These are phyloP conservation scores for Tolypocladium paradoxum DNA, from an alignment of 2,329 filamentous ascomycete genomes.

Conservation along the genomic window DNA sequence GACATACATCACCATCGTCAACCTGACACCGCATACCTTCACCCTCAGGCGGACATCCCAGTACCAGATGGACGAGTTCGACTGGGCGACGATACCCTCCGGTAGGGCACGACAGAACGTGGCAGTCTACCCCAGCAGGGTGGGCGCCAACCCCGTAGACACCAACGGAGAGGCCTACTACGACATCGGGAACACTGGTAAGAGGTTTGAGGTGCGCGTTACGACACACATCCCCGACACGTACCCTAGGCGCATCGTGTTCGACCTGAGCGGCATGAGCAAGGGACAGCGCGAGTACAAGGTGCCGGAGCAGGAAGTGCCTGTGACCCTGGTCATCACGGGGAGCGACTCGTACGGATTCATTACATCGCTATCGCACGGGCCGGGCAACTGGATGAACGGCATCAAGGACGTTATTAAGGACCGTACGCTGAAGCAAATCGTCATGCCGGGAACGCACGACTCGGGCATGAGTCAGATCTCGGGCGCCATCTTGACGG, in stretches of 20 bases:
- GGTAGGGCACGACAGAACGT: constrained; percentile 19
- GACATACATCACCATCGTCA: constrained; percentile 24
- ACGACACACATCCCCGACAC: constrained; percentile 17
- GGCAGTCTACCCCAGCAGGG: constrained; percentile 13
- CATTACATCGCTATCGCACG: constrained; percentile 16
- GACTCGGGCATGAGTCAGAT: constrained; percentile 36
- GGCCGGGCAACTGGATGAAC: constrained; percentile 20
- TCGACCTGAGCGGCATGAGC: constrained; percentile 20
- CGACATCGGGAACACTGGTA: constrained; percentile 16
- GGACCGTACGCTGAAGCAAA: constrained; percentile 28
- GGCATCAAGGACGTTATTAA: constrained; percentile 19
- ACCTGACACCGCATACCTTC: constrained; percentile 21
- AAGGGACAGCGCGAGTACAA: constrained; percentile 21
- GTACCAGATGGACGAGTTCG: constrained; percentile 19
- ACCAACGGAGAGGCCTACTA: constrained; percentile 22
- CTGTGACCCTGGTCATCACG: constrained; percentile 23
- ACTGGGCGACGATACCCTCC: constrained; percentile 20
- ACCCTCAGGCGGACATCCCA: constrained; percentile 13
- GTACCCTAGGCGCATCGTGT: constrained; percentile 14
- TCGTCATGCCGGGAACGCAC: constrained; percentile 37
- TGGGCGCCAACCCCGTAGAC: constrained; percentile 11
- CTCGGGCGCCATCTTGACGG: constrained; percentile 19
- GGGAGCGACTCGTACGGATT: too few species aligned
- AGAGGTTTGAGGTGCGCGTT: constrained; percentile 17
- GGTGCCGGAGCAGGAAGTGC: constrained; percentile 17